Evolutionary conservation across 371 early-diverging fungal species (phyloP), one percentile per base, ranked within the genome.

Genomic region (Mucor saturninus): DNA sequence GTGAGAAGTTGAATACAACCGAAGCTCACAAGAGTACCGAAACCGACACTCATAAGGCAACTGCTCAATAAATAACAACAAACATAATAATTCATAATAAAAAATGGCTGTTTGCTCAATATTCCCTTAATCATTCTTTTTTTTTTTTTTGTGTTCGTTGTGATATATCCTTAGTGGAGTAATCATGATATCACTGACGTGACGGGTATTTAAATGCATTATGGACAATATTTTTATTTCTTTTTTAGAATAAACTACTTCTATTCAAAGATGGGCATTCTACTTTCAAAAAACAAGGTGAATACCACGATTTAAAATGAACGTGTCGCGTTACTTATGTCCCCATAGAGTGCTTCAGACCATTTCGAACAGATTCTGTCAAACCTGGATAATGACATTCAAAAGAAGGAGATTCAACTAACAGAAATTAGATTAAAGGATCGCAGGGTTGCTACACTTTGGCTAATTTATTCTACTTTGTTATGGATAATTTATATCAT

Each of bases 281-380:
- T 59, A 10, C 26, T 49, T 38, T 59, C 59, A 5, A 59, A 39
- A 50, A 14, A 11, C 28, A 59, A 59, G 49, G 49, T 38, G 49
- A 50, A 30, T 28, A 28, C 4, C 1, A 48, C 49, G 0, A 50
- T 5, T 30, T 50, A 10, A 1, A 32, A 45, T 31, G 0, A 7
- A n/a, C 8, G 14, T 3, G 1, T 2, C 11, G 10, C 0, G 7
- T 11, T 14, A 8, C 28, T 14, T 42, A 42, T 48, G 38, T 31
- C 13, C 26, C 11, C 2, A 29, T 59, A 76, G 71, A 66, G 54
- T 31, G 69, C 68, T 55, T 66, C 76, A n/a, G 65, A 73, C 32
- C 88, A 91, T 74, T 94, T 85, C 69, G 93, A 93, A 76, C 80
- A 88, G 65, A 85, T 93, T 38, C 81, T 95, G 11, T 87, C 90